Evolutionary conservation across 2,329 filamentous ascomycete species (phyloP).

Genomic region (Botrytis aclada): DNA sequence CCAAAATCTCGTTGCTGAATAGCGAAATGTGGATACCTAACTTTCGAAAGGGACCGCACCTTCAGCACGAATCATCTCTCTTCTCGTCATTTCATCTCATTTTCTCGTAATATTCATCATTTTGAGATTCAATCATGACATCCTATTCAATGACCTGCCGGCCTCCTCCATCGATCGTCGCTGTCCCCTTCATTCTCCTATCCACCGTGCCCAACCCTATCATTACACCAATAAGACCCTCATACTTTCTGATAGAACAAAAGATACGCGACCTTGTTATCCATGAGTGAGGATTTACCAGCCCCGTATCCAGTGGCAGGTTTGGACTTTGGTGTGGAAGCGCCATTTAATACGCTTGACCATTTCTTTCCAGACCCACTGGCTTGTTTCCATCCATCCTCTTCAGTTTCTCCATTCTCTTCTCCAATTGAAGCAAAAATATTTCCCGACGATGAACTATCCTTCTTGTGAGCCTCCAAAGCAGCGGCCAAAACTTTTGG

Average conservation of each 20-base stretch:
- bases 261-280: constrained; percentile 96
- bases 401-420: constrained; percentile 66
- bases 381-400: constrained; percentile 82
- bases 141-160: background rate
- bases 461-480: constrained; percentile 65
- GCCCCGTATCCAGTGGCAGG: constrained; percentile 41
- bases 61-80: constrained; percentile 1
- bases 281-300: constrained; percentile 60
- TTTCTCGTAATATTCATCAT: background rate
- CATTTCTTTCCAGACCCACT: constrained; percentile 72
- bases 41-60: background rate
- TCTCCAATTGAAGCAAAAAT: constrained; percentile 66
- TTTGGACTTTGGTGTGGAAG: constrained; percentile 54
- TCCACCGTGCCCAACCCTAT: background rate
- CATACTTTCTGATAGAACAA: constrained; percentile 75
- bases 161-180: background rate
- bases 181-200: background rate
- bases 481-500: constrained; percentile 63
- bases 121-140: background rate
- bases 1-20: background rate
- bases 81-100: constrained; percentile 1
- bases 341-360: constrained; percentile 66
- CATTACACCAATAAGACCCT: constrained; percentile 13
- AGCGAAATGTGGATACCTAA: background rate
- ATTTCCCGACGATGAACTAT: constrained; percentile 55